Evolutionary conservation across 371 early-diverging fungal species (phyloP), one percentile per base, ranked within the genome.

Genomic region (Entomophthora muscae): DNA sequence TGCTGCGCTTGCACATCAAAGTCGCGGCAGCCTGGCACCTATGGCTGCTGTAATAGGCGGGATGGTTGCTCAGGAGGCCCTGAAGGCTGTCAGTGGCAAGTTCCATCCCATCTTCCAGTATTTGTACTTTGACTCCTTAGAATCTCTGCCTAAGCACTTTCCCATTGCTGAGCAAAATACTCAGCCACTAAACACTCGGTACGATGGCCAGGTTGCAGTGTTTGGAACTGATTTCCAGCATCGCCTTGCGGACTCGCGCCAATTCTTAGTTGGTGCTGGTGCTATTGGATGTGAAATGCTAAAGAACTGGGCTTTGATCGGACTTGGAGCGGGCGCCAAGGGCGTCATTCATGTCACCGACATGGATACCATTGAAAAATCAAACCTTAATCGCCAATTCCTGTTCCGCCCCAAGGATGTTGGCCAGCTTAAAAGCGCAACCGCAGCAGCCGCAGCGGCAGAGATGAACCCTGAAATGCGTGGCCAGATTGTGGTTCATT

Each of bases 241-340:
- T 57, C 86, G 83, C 71, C 76, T 99, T 59, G 80, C 85, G 23
- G 88, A 94, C 71, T 76, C 83, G 52, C 84, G 87, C 61, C 83
- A 95, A 69, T 99, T 68, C 24, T 56, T 99, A 33, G 98, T 99
- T 33, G 99, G 99, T 58, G 89, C 99, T 53, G 99, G 99, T 57
- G 99, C 99, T 3, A 99, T 99, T 73, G 99, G 99, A 59, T 99
- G 99, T 78, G 99, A 99, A 76, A 98, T 99, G 94, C 81, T 99
- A 58, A 99, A 99, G 81, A 99, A 99, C 77, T 95, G 98, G 90
- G 91, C 93, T 28, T 88, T 99, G 94, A 91, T 98, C 84, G 99
- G 99, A 55, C 75, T 99, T 53, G 98, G 94, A 28, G 76, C 85
- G 7, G 94, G 94, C 32, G 80, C 83, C 42, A 73, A 86, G 17